Evolutionary conservation across 2,329 filamentous ascomycete genomes (phyloP).

Genomic region (Arthroderma uncinatum): DNA sequence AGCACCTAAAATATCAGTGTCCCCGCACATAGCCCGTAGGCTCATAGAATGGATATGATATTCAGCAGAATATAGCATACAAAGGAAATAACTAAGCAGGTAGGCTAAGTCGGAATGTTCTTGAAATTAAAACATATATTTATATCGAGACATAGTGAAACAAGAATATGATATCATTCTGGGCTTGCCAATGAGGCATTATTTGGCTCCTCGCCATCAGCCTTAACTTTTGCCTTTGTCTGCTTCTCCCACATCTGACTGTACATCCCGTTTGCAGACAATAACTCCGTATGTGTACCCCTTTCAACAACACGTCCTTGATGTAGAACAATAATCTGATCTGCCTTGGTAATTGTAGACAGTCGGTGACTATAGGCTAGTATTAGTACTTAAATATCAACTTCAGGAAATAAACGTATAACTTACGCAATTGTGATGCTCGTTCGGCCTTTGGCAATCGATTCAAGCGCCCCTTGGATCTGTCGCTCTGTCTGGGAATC

Average conservation of each 20-base stretch:
- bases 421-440: conserved; percentile 43
- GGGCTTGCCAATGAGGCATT: too few species aligned
- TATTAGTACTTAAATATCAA: neutral
- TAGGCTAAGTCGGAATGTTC: too few species aligned
- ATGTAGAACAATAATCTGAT: conserved; percentile 64
- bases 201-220: too few species aligned
- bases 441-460: conserved; percentile 39
- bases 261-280: conserved; percentile 23
- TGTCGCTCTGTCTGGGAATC: conserved; percentile 35
- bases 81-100: too few species aligned
- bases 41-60: too few species aligned
- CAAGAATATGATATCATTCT: too few species aligned
- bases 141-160: too few species aligned
- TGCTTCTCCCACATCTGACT: neutral
- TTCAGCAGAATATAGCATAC: too few species aligned
- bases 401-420: neutral
- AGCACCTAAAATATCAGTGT: neutral
- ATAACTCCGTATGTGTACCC: conserved; percentile 32
- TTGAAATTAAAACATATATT: too few species aligned
- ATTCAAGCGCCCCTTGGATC: conserved; percentile 38
- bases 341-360: conserved; percentile 70
- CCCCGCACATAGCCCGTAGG: too few species aligned
- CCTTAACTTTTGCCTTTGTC: too few species aligned
- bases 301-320: conserved; percentile 30
- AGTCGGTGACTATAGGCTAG: too few species aligned